Evolutionary conservation across 345 rosid species (phyloP), one percentile per base, ranked within the genome.

Genomic region (Psidium friedrichsthalianum): DNA sequence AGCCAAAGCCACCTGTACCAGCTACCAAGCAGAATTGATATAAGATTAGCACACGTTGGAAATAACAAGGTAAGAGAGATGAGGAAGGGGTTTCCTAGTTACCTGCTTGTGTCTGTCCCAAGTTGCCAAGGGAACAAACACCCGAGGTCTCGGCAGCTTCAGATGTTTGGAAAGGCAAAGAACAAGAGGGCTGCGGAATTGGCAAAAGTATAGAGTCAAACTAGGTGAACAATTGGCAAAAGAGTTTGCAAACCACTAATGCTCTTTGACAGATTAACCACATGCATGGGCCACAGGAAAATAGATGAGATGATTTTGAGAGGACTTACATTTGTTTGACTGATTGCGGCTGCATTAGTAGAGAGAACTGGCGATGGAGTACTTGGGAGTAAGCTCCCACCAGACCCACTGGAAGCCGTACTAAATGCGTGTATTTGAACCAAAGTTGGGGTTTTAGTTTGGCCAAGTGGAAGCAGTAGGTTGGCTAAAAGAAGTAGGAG

Each of bases 31-130:
- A 86, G 56, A 61, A 84, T 85, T 87, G 85, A 88, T 29, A 83
- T 8, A 51, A 53, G 52, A 47, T 61, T 42, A 36, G 61, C 13
- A 59, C 86, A 85, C 56, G 57, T 21, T 55, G 32, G 57, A 56
- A 58, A 86, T 49, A 36, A 49, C 59, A n/a, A 56, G 76, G 57
- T 20, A 81, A 58, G 47, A 24, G 29, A 84, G 53, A 56, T 47
- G 49, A 64, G 49, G 29, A 54, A 6, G 56, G 56, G 32, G 6
- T 64, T 22, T 47, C 8, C 64, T 59, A 80, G 9, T 59, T 87
- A 95, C 96, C 97, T 90, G 90, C n/a, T 88, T 89, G 95, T 6
- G 91, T 74, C 90, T 88, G 95, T 85, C 94, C 91, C 16, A 87
- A 89, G 89, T 92, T 94, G 92, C 86, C 83, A 87, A 93, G 93